Evolutionary conservation across 1,284 basidiomycete species (phyloP).

Genomic region (Bjerkandera adusta): DNA sequence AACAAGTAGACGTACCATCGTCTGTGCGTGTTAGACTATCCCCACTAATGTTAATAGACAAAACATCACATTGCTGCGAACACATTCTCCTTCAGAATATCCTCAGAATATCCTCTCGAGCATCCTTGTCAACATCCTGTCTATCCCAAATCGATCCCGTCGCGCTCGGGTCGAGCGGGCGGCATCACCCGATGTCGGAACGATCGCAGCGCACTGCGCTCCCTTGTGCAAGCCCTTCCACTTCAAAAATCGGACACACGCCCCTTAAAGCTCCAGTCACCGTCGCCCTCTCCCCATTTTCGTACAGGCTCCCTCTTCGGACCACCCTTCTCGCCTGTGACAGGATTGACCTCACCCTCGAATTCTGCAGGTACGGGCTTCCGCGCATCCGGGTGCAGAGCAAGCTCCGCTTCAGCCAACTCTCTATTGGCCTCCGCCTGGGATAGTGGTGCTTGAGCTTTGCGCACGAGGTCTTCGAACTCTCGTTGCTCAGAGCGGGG

Average conservation of each 20-base stretch:
- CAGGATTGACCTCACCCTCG: constrained; percentile 70
- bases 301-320: constrained; percentile 75
- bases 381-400: constrained; percentile 69
- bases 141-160: too few species aligned
- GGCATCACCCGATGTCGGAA: too few species aligned
- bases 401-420: constrained; percentile 37
- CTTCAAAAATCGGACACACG: constrained; percentile 78
- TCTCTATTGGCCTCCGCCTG: constrained; percentile 19
- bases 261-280: constrained; percentile 84
- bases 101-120: too few species aligned
- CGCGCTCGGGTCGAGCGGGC: too few species aligned
- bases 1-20: constrained; percentile 26
- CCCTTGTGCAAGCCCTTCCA: too few species aligned
- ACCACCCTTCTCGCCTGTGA: constrained; percentile 73
- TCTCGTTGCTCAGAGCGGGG: constrained; percentile 69
- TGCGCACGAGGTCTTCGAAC: constrained; percentile 71
- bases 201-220: too few species aligned
- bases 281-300: constrained; percentile 55
- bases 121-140: too few species aligned
- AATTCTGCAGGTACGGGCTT: constrained; percentile 60
- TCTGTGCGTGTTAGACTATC: not conserved
- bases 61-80: too few species aligned
- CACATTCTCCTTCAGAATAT: too few species aligned
- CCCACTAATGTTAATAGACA: not conserved
- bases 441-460: constrained; percentile 47